These are phyloP conservation scores for Aristolochia contorta DNA, from an alignment of 164 flowering plant species.

Conservation along the genomic window DNA sequence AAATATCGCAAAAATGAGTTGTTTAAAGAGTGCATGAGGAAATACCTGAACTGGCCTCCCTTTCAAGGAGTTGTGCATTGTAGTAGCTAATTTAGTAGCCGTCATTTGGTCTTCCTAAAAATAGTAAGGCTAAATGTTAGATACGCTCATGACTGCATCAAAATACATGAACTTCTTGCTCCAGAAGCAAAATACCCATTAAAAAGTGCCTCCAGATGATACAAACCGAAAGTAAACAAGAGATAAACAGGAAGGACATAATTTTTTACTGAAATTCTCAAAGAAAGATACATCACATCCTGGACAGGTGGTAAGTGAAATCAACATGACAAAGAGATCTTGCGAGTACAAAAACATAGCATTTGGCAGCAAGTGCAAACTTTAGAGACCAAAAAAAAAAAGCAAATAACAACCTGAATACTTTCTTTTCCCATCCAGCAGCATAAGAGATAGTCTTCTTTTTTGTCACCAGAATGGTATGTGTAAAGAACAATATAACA, in stretches of 20 bases:
- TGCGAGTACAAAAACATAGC: not conserved
- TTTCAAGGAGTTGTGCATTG: slow-evolving; percentile 87
- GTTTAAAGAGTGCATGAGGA: slow-evolving; percentile 8
- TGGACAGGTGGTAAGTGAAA: no score
- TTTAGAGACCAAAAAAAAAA: not conserved
- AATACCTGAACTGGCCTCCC: slow-evolving; percentile 93
- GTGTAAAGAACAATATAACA: slow-evolving; percentile 93
- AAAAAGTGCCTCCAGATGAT: no score
- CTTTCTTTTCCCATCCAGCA: slow-evolving; percentile 97
- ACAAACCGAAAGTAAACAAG: no score
- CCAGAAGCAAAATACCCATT: no score
- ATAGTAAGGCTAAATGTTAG: not conserved
- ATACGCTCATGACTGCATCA: no score
- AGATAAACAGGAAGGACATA: no score
- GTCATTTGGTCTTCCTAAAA: slow-evolving; percentile 77
- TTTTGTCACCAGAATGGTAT: slow-evolving; percentile 85
- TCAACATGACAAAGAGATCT: not conserved
- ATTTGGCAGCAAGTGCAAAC: not conserved
- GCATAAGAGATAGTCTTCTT: slow-evolving; percentile 81
- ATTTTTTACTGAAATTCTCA: no score
- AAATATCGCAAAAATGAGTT: no score
- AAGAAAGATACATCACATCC: no score
- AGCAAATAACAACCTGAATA: slow-evolving; percentile 42
- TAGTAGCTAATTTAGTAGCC: slow-evolving; percentile 67
- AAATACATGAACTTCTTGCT: no score